phyloP scores from a whole-genome alignment of 2,329 filamentous ascomycete genomes.

The Triangularia verruculosa region DNA sequence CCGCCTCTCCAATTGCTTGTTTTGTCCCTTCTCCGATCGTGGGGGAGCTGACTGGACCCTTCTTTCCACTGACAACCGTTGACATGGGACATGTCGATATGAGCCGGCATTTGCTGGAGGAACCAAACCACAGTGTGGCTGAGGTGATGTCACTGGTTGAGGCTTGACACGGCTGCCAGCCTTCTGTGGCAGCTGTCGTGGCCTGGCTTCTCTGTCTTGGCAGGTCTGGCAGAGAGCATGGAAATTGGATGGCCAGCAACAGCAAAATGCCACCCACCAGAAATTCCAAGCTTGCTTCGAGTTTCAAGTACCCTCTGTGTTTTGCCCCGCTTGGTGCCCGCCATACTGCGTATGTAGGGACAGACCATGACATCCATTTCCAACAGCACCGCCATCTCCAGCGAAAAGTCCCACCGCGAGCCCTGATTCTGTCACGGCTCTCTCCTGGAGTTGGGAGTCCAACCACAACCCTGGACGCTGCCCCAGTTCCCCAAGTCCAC shows the following conservation, averaged over 20 bases:
- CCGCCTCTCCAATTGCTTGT: neutral
- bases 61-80: conserved; percentile 13
- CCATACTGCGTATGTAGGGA: too few relatives aligned
- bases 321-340: conserved; percentile 2
- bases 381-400: neutral
- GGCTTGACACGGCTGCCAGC: conserved; percentile 11
- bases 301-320: conserved; percentile 8
- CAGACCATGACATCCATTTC: neutral
- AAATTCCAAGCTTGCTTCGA: conserved; percentile 3
- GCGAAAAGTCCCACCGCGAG: neutral
- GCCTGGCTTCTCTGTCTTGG: neutral
- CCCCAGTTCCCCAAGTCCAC: conserved; percentile 10
- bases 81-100: conserved; percentile 21
- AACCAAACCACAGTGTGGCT: conserved; percentile 16
- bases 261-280: neutral
- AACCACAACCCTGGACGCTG: neutral
- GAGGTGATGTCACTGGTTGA: conserved; percentile 24
- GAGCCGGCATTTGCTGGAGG: conserved; percentile 25
- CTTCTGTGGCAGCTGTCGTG: conserved; percentile 18
- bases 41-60: conserved; percentile 4
- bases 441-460: neutral
- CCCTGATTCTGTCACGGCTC: neutral
- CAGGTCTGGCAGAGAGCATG: neutral
- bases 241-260: neutral
- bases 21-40: neutral